phyloP scores from a whole-genome alignment of 352 stramenopile species.

The Phytopythium montanum region DNA sequence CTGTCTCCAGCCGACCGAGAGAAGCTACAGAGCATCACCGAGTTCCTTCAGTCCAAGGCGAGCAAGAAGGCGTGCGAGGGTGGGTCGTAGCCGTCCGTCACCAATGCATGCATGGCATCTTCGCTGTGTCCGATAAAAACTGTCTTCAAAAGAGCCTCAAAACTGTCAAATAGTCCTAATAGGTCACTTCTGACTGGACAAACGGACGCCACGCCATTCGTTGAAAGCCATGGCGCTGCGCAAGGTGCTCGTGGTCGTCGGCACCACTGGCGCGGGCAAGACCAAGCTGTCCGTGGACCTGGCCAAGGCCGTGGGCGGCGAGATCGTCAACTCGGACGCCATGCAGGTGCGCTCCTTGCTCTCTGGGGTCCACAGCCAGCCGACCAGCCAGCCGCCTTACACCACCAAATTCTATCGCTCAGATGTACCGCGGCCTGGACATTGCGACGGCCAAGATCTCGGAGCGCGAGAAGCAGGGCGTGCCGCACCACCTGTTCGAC shows the following conservation, averaged over 20 bases:
- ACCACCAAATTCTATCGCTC: background rate
- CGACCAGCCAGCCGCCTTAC: background rate
- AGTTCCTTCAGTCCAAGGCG: constrained; percentile 61
- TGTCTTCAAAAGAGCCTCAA: background rate
- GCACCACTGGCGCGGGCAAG: constrained; percentile 90
- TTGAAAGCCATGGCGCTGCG: constrained; percentile 27
- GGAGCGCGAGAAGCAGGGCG: constrained; percentile 76
- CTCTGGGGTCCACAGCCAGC: background rate
- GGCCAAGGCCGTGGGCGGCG: constrained; percentile 83
- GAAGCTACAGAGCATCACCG: constrained; percentile 49
- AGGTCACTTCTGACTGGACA: background rate
- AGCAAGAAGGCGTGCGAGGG: constrained; percentile 34
- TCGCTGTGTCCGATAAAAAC: no score
- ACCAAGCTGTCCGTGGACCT: constrained; percentile 91
- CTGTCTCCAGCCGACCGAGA: constrained; percentile 26
- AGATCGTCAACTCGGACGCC: constrained; percentile 91
- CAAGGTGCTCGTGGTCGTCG: constrained; percentile 87
- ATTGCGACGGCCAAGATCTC: constrained; percentile 89
- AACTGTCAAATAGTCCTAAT: background rate
- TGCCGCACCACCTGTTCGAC: constrained; percentile 90
- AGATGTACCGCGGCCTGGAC: constrained; percentile 88
- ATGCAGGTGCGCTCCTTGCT: constrained; percentile 69
- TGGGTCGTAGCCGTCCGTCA: background rate
- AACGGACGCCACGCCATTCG: constrained; percentile 5
- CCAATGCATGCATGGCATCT: no score